Evolutionary conservation across 257 asterid genomes (phyloP).

Genomic region (Solanum tacnaense): DNA sequence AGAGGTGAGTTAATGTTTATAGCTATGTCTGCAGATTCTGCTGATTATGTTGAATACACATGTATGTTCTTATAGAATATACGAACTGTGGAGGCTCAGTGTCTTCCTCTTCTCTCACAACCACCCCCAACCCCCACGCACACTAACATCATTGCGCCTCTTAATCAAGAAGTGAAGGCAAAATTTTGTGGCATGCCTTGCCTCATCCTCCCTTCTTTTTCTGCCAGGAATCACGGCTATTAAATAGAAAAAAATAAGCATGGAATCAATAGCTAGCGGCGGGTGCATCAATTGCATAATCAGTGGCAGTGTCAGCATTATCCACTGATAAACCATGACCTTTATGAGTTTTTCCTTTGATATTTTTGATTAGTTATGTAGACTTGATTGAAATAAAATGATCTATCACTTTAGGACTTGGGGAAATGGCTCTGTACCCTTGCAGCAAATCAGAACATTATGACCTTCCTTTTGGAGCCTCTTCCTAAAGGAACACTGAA

Average conservation of each 20-base stretch:
- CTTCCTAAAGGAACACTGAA: neutral
- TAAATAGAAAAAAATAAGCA: neutral
- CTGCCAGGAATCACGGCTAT: neutral
- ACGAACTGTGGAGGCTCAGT: neutral
- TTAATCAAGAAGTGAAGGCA: neutral
- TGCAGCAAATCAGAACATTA: neutral
- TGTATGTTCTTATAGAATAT: neutral
- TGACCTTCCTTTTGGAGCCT: neutral
- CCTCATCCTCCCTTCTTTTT: neutral
- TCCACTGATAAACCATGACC: neutral
- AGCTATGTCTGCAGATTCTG: neutral
- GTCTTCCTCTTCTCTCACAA: neutral
- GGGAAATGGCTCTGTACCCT: neutral
- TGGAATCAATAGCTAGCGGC: neutral
- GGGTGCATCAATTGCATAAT: neutral
- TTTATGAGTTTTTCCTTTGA: neutral
- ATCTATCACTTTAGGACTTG: neutral
- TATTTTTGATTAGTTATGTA: neutral
- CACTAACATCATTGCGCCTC: neutral
- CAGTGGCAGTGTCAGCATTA: neutral
- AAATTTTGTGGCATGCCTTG: neutral
- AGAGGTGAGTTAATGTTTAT: slow-evolving; percentile 38
- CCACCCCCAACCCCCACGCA: neutral
- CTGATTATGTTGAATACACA: neutral
- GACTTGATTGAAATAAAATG: neutral